These are phyloP conservation scores for Pyropia haitanensis DNA, from an alignment of 23 red algal species.

Conservation along the genomic window DNA sequence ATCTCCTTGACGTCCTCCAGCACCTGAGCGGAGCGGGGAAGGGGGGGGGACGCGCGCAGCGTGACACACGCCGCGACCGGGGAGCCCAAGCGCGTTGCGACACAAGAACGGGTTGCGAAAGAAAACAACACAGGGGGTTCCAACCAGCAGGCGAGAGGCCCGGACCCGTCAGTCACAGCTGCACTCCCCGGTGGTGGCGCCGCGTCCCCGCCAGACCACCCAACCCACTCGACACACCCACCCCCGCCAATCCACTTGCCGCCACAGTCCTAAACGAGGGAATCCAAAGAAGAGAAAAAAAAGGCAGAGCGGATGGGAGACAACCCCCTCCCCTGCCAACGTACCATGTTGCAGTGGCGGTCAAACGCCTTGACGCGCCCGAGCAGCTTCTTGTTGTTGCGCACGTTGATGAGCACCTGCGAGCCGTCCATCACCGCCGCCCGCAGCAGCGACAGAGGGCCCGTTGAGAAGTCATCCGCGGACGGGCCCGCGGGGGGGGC, in stretches of 20 bases:
- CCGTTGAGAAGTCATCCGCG: conserved; percentile 60
- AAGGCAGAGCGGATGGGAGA: background rate
- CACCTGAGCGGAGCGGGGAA: conserved; percentile 6
- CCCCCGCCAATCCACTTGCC: no score
- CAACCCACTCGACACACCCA: no score
- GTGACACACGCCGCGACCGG: background rate
- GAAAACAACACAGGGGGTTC: background rate
- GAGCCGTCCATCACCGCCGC: conserved; percentile 47
- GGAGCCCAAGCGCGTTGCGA: background rate
- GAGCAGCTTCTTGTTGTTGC: conserved; percentile 85
- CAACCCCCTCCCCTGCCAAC: background rate
- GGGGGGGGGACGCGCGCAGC: no score
- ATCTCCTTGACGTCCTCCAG: conserved; percentile 83
- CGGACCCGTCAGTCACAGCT: background rate
- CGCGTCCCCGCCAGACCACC: no score
- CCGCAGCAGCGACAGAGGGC: conserved; percentile 72
- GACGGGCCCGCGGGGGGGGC: no score
- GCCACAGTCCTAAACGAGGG: no score
- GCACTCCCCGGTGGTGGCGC: no score
- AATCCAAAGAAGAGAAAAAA: no score
- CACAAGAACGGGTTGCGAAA: background rate
- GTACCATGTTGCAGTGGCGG: conserved; percentile 92
- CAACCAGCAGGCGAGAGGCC: background rate
- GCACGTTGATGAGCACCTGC: conserved; percentile 75
- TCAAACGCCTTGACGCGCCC: conserved; percentile 89